These are phyloP conservation scores for Oryza rufipogon DNA, from an alignment of 176 grass and related monocot genomes.

Conservation along the genomic window DNA sequence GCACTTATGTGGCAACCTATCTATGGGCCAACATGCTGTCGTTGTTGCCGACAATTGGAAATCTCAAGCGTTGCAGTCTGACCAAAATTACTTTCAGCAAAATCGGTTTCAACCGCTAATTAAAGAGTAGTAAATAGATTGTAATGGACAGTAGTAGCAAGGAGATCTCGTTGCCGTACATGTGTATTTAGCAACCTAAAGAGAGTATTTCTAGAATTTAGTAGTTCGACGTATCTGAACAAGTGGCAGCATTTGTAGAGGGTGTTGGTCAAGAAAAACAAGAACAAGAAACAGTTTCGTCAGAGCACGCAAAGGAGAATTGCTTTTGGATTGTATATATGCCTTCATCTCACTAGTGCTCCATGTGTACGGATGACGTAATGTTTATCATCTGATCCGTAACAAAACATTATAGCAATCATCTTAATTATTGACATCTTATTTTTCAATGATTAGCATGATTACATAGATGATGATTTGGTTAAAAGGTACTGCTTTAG, in stretches of 20 bases:
- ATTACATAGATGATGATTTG: neutral
- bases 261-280: slow-evolving; percentile 7
- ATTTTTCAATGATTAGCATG: neutral
- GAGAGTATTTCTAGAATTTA: neutral
- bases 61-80: neutral
- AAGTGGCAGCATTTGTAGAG: neutral
- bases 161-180: neutral
- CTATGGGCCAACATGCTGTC: slow-evolving; percentile 23
- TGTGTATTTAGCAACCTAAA: neutral
- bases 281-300: neutral
- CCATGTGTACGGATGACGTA: neutral
- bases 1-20: slow-evolving; percentile 19
- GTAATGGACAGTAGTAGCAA: neutral
- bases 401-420: too few species aligned
- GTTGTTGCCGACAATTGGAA: slow-evolving; percentile 25
- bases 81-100: slow-evolving; percentile 25
- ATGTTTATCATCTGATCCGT: neutral
- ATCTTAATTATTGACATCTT: neutral
- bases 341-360: neutral
- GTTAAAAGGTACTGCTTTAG: neutral
- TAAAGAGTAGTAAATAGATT: neutral
- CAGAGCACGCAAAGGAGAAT: neutral
- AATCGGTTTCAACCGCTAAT: neutral
- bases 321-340: neutral
- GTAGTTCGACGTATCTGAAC: neutral